Evolutionary conservation across 2,329 filamentous ascomycete species (phyloP), one percentile per base, ranked within the genome.

Genomic region (Scytalidium lignicola): DNA sequence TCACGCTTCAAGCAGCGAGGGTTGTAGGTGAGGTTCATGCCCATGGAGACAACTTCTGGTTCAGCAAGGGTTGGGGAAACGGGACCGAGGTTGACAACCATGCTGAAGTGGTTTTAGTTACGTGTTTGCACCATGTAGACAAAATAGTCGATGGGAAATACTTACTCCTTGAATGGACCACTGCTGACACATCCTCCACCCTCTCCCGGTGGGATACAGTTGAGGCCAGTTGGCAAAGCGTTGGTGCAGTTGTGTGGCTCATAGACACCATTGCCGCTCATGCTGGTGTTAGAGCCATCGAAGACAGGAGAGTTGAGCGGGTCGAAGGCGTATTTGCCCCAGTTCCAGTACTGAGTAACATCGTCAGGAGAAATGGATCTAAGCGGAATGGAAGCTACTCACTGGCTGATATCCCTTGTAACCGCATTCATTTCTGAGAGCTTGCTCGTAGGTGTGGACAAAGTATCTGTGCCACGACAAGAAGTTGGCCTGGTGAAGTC

Each of bases 151-250:
- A 17, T n/a, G 41, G 37, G 7, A 7, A 2, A 46, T 19, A 19
- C 43, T 46, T 51, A 65, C 59, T 74, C 61, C 51, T 61, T 67
- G 62, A 76, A 74, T 2, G 73, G 73, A 1, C 74, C 74, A 2
- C 65, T 68, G 13, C 61, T 67, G 2, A 83, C 67, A 58, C 78
- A 82, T 2, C 79, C 79, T 37, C 79, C 78, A 13, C 79, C 79
- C 0, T 69, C 68, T n/a, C 75, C 79, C 0, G 71, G 70, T 0
- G 73, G 74, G 46, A 65, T 58, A 55, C 67, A 56, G 29, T 58
- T 55, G 2, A 59, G 44, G 3, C 47, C 45, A 1, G 50, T 55
- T 20, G 57, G 56, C 2, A 63, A 52, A 2, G 50, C 57, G 6
- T 57, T 49, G 10, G 64, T 65, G 42, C 58, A 60, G 10, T 59